Evolutionary conservation across 2,329 filamentous ascomycete genomes (phyloP).

Genomic region (Aureobasidium namibiae): DNA sequence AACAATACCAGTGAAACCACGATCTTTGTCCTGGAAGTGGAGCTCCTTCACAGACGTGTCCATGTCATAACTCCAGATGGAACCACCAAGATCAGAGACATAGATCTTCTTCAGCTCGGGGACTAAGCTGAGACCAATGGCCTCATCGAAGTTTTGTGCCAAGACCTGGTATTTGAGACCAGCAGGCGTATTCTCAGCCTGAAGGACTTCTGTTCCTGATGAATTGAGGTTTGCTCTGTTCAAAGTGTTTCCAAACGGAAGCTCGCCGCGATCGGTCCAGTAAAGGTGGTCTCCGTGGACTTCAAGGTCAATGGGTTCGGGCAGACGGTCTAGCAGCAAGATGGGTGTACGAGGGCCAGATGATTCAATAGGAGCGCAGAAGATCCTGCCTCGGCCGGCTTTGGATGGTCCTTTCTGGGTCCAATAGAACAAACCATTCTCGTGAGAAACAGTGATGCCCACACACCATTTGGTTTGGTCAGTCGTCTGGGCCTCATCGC

Average conservation of each 20-base stretch:
- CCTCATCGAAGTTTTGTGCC: slow-evolving; percentile 35
- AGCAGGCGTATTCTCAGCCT: too few relatives aligned
- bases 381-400: slow-evolving; percentile 43
- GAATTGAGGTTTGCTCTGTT: slow-evolving; percentile 27
- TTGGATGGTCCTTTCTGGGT: slow-evolving; percentile 52
- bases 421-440: slow-evolving; percentile 47
- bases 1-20: too few relatives aligned
- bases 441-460: slow-evolving; percentile 42
- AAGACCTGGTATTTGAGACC: slow-evolving; percentile 16
- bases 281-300: slow-evolving; percentile 39
- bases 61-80: neutral
- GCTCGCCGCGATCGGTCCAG: slow-evolving; percentile 55
- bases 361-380: slow-evolving; percentile 35
- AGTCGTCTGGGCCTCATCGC: neutral
- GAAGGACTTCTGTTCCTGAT: too few relatives aligned
- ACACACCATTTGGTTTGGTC: slow-evolving; percentile 42
- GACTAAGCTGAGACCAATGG: slow-evolving; percentile 31
- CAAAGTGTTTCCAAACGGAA: slow-evolving; percentile 45
- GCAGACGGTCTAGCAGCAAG: slow-evolving; percentile 37
- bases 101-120: neutral
- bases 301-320: slow-evolving; percentile 53
- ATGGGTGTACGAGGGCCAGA: slow-evolving; percentile 33
- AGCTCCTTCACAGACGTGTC: too few relatives aligned
- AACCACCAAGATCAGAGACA: neutral
- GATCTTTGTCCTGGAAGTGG: too few relatives aligned